Percentiles rank a stretch among this genome's conserved stretches.
phyloP scores from a whole-genome alignment of 257 asterid genomes.

The Verbascum thapsus region DNA sequence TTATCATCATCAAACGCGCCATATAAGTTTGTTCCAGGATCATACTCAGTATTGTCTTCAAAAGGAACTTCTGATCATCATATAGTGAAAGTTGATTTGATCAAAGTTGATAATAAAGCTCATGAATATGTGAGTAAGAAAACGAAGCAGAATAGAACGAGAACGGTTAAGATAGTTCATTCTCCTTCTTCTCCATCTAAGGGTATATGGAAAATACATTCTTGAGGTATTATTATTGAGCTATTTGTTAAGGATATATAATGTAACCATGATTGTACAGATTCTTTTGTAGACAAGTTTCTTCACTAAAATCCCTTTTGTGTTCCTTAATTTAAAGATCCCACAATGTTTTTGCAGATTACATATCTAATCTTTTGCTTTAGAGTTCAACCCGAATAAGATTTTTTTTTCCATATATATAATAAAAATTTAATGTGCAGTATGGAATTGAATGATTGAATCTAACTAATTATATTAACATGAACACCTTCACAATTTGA shows the following conservation, averaged over 20 bases:
- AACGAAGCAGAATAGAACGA: conserved; percentile 41
- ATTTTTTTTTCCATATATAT: too few relatives aligned
- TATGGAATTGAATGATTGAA: too few relatives aligned
- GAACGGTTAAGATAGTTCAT: conserved; percentile 58
- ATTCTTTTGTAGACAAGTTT: conserved; percentile 34
- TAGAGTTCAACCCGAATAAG: too few relatives aligned
- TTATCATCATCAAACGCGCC: conserved; percentile 64
- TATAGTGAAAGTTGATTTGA: conserved; percentile 83
- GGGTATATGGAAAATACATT: conserved; percentile 66
- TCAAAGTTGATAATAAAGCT: conserved; percentile 40
- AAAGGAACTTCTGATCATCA: conserved; percentile 99
- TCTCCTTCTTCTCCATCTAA: conserved; percentile 58
- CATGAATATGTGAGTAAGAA: conserved; percentile 38
- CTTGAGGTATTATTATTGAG: conserved; percentile 35
- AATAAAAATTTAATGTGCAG: too few relatives aligned
- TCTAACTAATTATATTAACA: too few relatives aligned
- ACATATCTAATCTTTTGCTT: too few relatives aligned
- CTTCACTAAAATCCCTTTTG: not conserved
- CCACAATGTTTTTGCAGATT: too few relatives aligned
- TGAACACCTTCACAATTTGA: too few relatives aligned
- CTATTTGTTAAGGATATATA: too few relatives aligned
- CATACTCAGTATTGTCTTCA: conserved; percentile 84
- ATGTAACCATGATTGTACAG: conserved; percentile 33
- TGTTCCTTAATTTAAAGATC: too few relatives aligned
- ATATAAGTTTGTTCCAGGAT: conserved; percentile 78